These are phyloP conservation scores for Hirsutella thompsonii DNA, from an alignment of 2,329 filamentous ascomycete species.

Conservation along the genomic window DNA sequence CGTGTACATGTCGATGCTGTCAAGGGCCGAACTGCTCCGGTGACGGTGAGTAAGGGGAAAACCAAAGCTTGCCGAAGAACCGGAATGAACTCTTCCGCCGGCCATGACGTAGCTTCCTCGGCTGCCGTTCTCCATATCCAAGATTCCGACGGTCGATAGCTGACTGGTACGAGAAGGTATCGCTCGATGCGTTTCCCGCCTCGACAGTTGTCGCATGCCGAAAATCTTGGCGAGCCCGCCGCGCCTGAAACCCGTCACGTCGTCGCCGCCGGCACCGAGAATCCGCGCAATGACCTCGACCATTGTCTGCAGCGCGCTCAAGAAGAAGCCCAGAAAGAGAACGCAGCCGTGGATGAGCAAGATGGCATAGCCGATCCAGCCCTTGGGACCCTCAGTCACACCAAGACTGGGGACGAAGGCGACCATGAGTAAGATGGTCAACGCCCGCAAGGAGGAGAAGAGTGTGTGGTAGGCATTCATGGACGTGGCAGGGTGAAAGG, in stretches of 20 bases:
- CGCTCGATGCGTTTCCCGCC: constrained; percentile 51
- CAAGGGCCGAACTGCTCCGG: constrained; percentile 42
- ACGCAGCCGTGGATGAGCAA: constrained; percentile 75
- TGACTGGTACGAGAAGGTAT: constrained; percentile 65
- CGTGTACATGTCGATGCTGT: constrained; percentile 34
- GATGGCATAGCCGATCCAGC: constrained; percentile 92
- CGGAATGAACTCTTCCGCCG: constrained; percentile 43
- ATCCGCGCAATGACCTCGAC: constrained; percentile 78
- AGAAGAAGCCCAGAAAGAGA: constrained; percentile 80
- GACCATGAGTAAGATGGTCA: constrained; percentile 63
- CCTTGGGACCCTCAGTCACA: constrained; percentile 66
- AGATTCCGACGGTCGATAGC: constrained; percentile 69
- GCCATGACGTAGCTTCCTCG: constrained; percentile 46
- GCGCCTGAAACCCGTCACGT: constrained; percentile 53
- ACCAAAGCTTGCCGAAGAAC: constrained; percentile 46
- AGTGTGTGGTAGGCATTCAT: constrained; percentile 95
- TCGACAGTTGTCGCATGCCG: constrained; percentile 77
- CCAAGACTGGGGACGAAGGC: constrained; percentile 76
- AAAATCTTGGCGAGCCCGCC: constrained; percentile 86
- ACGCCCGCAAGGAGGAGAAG: constrained; percentile 65
- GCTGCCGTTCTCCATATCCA: constrained; percentile 53
- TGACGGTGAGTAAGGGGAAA: constrained; percentile 29
- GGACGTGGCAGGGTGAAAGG: constrained; percentile 80
- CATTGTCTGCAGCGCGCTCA: constrained; percentile 83
- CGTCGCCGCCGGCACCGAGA: constrained; percentile 70